Percentiles rank a stretch among this genome's conserved stretches.
Conservation (phyloP, 257 asterid species). For the Parsonsia alboflavescens region DNA sequence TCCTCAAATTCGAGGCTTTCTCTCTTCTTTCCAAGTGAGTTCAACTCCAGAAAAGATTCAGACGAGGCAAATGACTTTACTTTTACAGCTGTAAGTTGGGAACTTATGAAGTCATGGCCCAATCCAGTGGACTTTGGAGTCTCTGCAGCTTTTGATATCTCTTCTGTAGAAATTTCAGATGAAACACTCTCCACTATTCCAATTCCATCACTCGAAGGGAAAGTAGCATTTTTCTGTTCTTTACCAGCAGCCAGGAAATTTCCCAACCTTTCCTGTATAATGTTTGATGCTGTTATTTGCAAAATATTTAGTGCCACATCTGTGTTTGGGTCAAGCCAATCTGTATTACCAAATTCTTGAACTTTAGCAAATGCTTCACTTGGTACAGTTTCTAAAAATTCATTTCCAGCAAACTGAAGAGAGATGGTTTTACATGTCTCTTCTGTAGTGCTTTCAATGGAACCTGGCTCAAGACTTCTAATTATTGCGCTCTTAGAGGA, state of each 20-base stretch:
- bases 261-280: conserved; percentile 5
- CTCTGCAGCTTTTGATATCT: not conserved
- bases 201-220: not conserved
- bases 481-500: conserved; percentile 8
- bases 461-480: conserved; percentile 10
- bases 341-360: conserved; percentile 10
- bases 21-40: conserved; percentile 10
- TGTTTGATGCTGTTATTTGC: conserved; percentile 8
- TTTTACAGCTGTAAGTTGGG: conserved; percentile 2
- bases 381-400: conserved; percentile 8
- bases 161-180: conserved; percentile 3
- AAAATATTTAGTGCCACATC: conserved; percentile 5
- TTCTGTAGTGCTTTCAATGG: conserved; percentile 16
- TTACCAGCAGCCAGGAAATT: not conserved
- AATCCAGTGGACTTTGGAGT: conserved; percentile 8
- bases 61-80: not conserved
- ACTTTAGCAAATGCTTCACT: conserved; percentile 15
- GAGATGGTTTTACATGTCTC: conserved; percentile 9
- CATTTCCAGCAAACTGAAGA: conserved; percentile 5
- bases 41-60: not conserved
- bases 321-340: conserved; percentile 8
- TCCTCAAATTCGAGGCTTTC: conserved; percentile 27
- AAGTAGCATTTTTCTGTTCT: conserved; percentile 3
- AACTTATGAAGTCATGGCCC: conserved; percentile 16
- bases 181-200: not conserved